A percentile compares a stretch with the other conserved stretches of the same genome.
Conservation (phyloP, 148 eudicot genomes). For the Chenopodium quinoa region DNA sequence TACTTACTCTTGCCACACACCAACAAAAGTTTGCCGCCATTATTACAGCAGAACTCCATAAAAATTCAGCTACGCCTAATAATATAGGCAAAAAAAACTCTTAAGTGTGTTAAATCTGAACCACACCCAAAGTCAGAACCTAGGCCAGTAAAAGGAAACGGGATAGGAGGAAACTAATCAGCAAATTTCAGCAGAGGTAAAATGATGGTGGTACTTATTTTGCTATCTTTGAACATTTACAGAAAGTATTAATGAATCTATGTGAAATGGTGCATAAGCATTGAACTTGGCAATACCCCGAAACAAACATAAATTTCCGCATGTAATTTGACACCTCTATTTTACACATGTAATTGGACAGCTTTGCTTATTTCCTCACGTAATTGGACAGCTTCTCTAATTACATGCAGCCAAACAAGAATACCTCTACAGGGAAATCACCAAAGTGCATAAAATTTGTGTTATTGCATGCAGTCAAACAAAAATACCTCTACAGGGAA, state of each 20-base stretch:
- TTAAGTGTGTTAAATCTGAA: neutral
- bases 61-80: neutral
- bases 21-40: neutral
- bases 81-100: conserved; percentile 1
- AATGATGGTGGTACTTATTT: neutral
- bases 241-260: neutral
- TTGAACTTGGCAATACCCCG: neutral
- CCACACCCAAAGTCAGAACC: neutral
- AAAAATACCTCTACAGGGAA: no score
- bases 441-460: neutral
- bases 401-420: no score
- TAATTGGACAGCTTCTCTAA: no score
- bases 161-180: neutral
- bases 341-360: no score
- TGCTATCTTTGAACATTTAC: neutral
- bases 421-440: neutral
- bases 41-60: conserved; percentile 3
- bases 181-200: neutral
- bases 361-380: no score
- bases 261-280: neutral
- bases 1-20: neutral
- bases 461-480: no score
- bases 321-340: no score
- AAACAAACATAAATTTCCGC: neutral
- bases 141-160: neutral